phyloP scores from a whole-genome alignment of 768 basidiomycete species.

The Amanita jacksonii region DNA sequence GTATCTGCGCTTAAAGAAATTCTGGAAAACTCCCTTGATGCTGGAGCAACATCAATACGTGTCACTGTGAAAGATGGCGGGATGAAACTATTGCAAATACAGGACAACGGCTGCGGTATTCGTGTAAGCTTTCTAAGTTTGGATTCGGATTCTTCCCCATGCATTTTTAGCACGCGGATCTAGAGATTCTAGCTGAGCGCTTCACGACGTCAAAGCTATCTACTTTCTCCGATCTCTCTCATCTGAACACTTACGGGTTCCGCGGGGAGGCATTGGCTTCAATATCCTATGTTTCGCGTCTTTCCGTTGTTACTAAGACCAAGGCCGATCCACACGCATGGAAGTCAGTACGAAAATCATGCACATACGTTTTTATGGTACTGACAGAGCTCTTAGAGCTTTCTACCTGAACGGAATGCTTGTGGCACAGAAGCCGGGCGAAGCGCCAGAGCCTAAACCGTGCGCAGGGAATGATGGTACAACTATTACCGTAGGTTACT shows the following conservation, averaged over 20 bases:
- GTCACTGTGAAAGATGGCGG: constrained; percentile 93
- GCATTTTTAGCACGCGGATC: constrained; percentile 60
- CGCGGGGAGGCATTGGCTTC: constrained; percentile 95
- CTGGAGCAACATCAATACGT: constrained; percentile 77
- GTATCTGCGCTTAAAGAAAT: constrained; percentile 95
- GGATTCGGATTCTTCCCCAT: neutral
- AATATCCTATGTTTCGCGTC: constrained; percentile 86
- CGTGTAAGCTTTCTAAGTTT: constrained; percentile 41
- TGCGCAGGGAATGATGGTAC: constrained; percentile 95
- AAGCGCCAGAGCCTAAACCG: constrained; percentile 70
- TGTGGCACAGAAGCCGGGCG: constrained; percentile 59
- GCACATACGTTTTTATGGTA: neutral
- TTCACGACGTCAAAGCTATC: constrained; percentile 94
- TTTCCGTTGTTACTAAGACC: constrained; percentile 88
- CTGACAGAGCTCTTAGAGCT: constrained; percentile 40
- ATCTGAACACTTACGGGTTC: constrained; percentile 90
- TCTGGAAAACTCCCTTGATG: constrained; percentile 93
- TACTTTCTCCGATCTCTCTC: constrained; percentile 75
- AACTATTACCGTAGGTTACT: constrained; percentile 56
- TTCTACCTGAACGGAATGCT: constrained; percentile 73
- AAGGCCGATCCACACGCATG: constrained; percentile 76
- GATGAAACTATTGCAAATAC: constrained; percentile 88
- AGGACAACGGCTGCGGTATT: constrained; percentile 95
- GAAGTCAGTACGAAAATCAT: constrained; percentile 53
- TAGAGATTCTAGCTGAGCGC: constrained; percentile 86